Evolutionary conservation across 768 basidiomycete genomes (phyloP).

Genomic region (Goffeauzyma gilvescens): DNA sequence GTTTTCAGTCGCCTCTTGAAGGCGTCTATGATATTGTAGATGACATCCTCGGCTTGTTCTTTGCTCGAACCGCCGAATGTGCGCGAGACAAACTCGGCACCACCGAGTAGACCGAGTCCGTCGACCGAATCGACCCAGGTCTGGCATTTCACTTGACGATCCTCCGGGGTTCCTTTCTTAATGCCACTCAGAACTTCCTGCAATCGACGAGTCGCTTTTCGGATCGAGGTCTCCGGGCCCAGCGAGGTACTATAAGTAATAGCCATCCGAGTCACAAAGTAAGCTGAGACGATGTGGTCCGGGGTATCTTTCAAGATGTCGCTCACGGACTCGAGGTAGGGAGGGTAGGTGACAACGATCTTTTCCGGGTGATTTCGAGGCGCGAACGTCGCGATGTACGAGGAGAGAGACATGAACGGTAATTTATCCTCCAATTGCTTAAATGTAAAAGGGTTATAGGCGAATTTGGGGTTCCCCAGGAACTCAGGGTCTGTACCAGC

Average conservation of each 20-base stretch:
- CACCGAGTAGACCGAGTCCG: constrained; percentile 63
- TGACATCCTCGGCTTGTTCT: constrained; percentile 62
- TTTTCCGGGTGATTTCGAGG: constrained; percentile 49
- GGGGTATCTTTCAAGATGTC: constrained; percentile 49
- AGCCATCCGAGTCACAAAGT: constrained; percentile 62
- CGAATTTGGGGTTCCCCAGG: constrained; percentile 56
- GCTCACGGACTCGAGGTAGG: constrained; percentile 51
- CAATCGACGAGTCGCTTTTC: constrained; percentile 53
- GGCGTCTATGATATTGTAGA: constrained; percentile 55
- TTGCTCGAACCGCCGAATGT: constrained; percentile 43
- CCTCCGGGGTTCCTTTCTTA: constrained; percentile 65
- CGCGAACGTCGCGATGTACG: constrained; percentile 72
- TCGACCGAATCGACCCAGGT: constrained; percentile 45
- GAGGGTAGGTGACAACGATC: constrained; percentile 65
- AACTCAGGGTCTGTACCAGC: constrained; percentile 59
- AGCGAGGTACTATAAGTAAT: constrained; percentile 46
- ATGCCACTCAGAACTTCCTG: constrained; percentile 59
- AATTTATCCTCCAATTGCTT: constrained; percentile 50
- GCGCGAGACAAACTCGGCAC: constrained; percentile 53
- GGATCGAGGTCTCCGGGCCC: constrained; percentile 54
- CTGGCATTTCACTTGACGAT: constrained; percentile 69
- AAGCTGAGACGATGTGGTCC: constrained; percentile 60
- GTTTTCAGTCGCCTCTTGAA: constrained; percentile 58
- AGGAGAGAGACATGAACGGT: constrained; percentile 57
- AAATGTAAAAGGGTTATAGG: constrained; percentile 68